phyloP scores from a whole-genome alignment of 2,329 filamentous ascomycete genomes.

The Sclerotinia spermophila region DNA sequence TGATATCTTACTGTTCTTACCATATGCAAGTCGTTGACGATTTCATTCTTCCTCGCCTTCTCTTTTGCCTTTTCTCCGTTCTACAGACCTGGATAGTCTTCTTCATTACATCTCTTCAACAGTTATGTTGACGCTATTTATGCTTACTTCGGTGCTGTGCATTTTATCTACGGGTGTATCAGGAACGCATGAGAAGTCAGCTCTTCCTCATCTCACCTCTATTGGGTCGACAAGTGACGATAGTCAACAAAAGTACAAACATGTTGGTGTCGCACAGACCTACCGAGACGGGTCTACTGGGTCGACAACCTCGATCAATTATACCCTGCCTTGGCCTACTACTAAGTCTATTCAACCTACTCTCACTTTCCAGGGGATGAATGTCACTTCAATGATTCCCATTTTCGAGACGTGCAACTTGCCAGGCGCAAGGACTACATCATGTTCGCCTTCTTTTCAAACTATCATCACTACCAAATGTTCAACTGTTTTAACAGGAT shows the following conservation, averaged over 20 bases:
- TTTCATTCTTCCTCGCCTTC: constrained; percentile 2
- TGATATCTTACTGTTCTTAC: not conserved
- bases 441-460: constrained; percentile 25
- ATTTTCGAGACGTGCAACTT: constrained; percentile 28
- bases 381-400: constrained; percentile 25
- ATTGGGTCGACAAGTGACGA: not conserved
- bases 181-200: not conserved
- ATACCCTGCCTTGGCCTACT: constrained; percentile 21
- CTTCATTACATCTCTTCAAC: not conserved
- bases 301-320: constrained; percentile 12
- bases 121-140: not conserved
- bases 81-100: constrained; percentile 8
- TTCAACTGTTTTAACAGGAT: constrained; percentile 30
- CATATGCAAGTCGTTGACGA: constrained; percentile 7
- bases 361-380: constrained; percentile 23
- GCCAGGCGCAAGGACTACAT: constrained; percentile 22
- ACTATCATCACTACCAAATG: constrained; percentile 26
- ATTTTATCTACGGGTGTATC: not conserved
- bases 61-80: not conserved
- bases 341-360: constrained; percentile 17
- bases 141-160: not conserved
- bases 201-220: not conserved
- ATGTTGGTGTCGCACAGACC: not conserved
- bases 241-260: not conserved
- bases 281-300: constrained; percentile 1